phyloP scores from a whole-genome alignment of 2,329 filamentous ascomycete genomes.

The Clonostachys byssicola region DNA sequence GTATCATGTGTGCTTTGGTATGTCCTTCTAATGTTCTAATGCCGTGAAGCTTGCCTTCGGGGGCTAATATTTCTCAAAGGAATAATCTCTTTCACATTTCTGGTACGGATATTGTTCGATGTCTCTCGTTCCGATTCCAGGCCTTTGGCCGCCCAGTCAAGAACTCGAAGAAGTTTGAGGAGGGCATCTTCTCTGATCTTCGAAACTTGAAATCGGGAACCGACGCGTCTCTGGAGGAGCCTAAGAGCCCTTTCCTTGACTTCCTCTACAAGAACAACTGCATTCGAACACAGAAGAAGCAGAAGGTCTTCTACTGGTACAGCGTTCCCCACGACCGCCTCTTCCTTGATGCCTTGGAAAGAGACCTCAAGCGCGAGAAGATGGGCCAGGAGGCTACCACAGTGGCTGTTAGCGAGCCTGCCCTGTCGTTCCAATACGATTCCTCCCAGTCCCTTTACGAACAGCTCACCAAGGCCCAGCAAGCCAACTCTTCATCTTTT shows the following conservation, averaged over 20 bases:
- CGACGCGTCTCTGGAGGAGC: constrained; percentile 96
- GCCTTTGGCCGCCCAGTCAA: constrained; percentile 97
- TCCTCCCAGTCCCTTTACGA: constrained; percentile 98
- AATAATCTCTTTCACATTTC: constrained; percentile 99
- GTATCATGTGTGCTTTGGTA: constrained; percentile 94
- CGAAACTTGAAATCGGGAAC: constrained; percentile 98
- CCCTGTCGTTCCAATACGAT: constrained; percentile 97
- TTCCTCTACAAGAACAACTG: constrained; percentile 99
- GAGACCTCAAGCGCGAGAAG: constrained; percentile 97
- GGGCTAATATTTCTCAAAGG: constrained; percentile 11
- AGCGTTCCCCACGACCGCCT: constrained; percentile 96
- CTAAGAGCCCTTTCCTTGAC: constrained; percentile 96
- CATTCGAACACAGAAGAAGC: constrained; percentile 99
- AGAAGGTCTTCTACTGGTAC: constrained; percentile 99
- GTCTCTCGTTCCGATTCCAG: constrained; percentile 96
- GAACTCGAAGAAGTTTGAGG: constrained; percentile 99
- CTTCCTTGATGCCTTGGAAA: constrained; percentile 94
- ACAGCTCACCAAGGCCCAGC: constrained; percentile 98
- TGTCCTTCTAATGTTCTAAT: constrained; percentile 3
- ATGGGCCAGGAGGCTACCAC: constrained; percentile 98
- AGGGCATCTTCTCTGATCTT: constrained; percentile 98
- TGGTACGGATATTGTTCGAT: constrained; percentile 97
- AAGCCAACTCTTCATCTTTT: constrained; percentile 97
- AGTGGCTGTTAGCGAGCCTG: constrained; percentile 92
- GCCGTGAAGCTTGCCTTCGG: background rate